These are phyloP conservation scores for Omphalotus olearius DNA, from an alignment of 1,284 basidiomycete species.

Conservation along the genomic window DNA sequence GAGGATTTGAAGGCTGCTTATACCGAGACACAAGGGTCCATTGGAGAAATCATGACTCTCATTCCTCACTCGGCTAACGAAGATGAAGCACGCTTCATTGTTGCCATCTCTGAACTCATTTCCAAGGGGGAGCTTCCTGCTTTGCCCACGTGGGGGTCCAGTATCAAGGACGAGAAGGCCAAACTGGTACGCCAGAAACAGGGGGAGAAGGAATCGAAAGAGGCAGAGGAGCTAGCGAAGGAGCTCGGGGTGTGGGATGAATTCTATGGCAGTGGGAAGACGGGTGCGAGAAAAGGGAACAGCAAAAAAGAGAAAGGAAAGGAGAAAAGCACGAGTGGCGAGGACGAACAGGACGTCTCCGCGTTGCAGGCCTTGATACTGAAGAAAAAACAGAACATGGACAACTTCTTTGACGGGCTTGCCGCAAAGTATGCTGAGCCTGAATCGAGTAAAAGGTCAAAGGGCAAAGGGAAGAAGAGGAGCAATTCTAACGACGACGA, in stretches of 20 bases:
- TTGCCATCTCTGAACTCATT: constrained; percentile 68
- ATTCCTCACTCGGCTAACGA: constrained; percentile 81
- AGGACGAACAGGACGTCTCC: constrained; percentile 58
- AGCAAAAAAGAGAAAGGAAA: constrained; percentile 35
- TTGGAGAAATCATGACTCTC: constrained; percentile 75
- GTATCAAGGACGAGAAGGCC: constrained; percentile 74
- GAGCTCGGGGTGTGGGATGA: constrained; percentile 94
- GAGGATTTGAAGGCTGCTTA: constrained; percentile 78
- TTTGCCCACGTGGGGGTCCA: constrained; percentile 65
- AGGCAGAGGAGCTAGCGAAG: constrained; percentile 83
- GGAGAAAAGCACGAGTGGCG: constrained; percentile 35
- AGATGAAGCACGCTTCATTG: constrained; percentile 82
- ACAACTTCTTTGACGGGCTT: constrained; percentile 71
- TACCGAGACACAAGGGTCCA: constrained; percentile 58
- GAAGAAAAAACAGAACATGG: constrained; percentile 69
- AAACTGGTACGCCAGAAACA: constrained; percentile 70
- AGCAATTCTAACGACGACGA: constrained; percentile 36
- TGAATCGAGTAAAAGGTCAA: constrained; percentile 28
- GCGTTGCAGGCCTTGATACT: constrained; percentile 81
- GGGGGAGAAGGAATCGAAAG: constrained; percentile 73
- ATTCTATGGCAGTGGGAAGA: constrained; percentile 83
- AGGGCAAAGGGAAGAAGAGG: constrained; percentile 57
- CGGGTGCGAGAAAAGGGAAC: constrained; percentile 50
- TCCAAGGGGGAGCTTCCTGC: constrained; percentile 51
- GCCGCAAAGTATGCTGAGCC: constrained; percentile 78